Conservation (phyloP, 768 basidiomycete genomes). For the Pulveroboletus ravenelii region DNA sequence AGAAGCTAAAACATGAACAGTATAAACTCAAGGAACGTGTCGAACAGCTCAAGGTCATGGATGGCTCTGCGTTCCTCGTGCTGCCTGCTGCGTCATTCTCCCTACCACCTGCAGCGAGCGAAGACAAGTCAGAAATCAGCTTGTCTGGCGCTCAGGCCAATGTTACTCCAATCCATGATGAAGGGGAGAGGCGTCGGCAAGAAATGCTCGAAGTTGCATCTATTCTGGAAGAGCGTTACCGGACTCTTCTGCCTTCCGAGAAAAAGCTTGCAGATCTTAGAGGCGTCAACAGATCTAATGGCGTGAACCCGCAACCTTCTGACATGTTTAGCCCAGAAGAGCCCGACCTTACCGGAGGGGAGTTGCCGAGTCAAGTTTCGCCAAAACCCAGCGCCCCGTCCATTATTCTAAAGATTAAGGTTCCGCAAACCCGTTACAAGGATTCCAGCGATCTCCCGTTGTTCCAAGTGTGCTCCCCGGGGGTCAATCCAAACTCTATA, state of each 20-base stretch:
- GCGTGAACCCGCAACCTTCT: constrained; percentile 10
- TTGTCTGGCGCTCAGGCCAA: constrained; percentile 35
- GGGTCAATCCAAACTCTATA: constrained; percentile 8
- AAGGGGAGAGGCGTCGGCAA: constrained; percentile 70
- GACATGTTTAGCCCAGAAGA: constrained; percentile 19
- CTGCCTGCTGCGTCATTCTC: constrained; percentile 58
- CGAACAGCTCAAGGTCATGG: constrained; percentile 76
- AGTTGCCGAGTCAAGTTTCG: constrained; percentile 7
- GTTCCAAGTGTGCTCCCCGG: constrained; percentile 15
- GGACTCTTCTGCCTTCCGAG: constrained; percentile 68
- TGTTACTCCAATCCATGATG: constrained; percentile 38
- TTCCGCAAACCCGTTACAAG: constrained; percentile 26
- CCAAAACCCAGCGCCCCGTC: constrained; percentile 19
- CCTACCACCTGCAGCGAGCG: constrained; percentile 20
- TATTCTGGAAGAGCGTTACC: constrained; percentile 66
- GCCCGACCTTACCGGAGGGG: constrained; percentile 4
- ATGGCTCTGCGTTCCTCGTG: constrained; percentile 60
- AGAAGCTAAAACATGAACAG: constrained; percentile 87
- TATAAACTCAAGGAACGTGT: constrained; percentile 89
- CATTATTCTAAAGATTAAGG: constrained; percentile 34
- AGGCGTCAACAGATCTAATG: constrained; percentile 17
- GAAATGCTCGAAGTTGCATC: constrained; percentile 72
- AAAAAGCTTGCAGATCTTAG: constrained; percentile 37
- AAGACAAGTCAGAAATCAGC: constrained; percentile 25
- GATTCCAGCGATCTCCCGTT: constrained; percentile 7